A percentile compares a stretch with the other conserved stretches of the same genome.
Conservation (phyloP, 176 grass and related monocot species). For the Neostapfia colusana region DNA sequence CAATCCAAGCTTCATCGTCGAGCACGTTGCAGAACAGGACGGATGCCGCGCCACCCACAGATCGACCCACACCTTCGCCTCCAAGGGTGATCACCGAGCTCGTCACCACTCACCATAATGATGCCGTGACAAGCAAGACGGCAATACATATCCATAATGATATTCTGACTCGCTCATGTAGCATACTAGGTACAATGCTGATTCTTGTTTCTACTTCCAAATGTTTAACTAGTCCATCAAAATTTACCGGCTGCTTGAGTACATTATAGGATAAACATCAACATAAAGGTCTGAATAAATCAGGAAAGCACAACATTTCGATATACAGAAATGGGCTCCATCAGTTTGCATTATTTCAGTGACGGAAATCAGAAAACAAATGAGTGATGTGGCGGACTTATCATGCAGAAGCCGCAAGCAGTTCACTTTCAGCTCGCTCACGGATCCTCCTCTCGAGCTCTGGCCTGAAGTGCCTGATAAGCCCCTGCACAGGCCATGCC, state of each 20-base stretch:
- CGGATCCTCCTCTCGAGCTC: conserved; percentile 88
- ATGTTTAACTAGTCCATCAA: conserved; percentile 30
- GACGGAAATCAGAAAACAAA: conserved; percentile 47
- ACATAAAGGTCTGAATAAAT: conserved; percentile 46
- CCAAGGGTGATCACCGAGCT: too few relatives aligned
- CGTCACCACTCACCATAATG: too few relatives aligned
- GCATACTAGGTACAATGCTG: conserved; percentile 16
- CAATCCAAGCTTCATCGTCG: too few relatives aligned
- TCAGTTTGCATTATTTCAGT: conserved; percentile 71
- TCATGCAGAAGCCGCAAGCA: conserved; percentile 79
- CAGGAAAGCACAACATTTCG: conserved; percentile 42
- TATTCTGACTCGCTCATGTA: conserved; percentile 24
- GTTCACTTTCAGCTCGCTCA: conserved; percentile 74
- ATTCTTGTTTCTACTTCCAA: conserved; percentile 41
- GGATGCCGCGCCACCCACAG: too few relatives aligned
- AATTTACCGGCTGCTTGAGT: conserved; percentile 29
- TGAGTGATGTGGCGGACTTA: background rate
- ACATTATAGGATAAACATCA: conserved; percentile 49
- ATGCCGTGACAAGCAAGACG: background rate
- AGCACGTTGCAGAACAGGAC: too few relatives aligned
- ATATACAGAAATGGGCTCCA: conserved; percentile 52
- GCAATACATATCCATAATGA: conserved; percentile 16
- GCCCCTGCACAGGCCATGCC: conserved; percentile 88
- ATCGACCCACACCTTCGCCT: too few relatives aligned
- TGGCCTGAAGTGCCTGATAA: conserved; percentile 94